Percentiles rank a stretch among this genome's conserved stretches.
These are phyloP conservation scores for Apiotrichum siamense DNA, from an alignment of 1,284 basidiomycete genomes.

Conservation along the genomic window DNA sequence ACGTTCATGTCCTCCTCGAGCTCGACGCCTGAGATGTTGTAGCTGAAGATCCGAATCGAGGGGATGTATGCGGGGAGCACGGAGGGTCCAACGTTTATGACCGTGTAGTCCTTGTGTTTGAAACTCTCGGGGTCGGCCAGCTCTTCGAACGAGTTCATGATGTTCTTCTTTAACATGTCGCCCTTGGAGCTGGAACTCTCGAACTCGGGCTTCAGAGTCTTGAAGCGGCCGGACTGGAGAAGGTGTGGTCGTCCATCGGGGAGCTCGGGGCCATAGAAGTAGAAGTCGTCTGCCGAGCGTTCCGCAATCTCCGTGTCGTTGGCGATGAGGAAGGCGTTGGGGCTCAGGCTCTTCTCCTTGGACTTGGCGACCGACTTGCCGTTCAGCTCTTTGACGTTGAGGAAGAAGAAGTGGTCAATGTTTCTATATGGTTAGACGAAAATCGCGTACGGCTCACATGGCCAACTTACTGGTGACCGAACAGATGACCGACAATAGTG, in stretches of 20 bases:
- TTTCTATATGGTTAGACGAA: slow-evolving; percentile 43
- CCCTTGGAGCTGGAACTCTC: slow-evolving; percentile 13
- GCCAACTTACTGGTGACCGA: slow-evolving; percentile 57
- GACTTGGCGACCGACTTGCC: not conserved
- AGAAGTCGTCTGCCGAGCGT: slow-evolving; percentile 9
- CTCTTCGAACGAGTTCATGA: slow-evolving; percentile 41
- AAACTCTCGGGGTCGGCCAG: slow-evolving; percentile 52
- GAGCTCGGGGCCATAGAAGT: slow-evolving; percentile 21
- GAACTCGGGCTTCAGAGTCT: slow-evolving; percentile 19
- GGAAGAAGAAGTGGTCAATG: slow-evolving; percentile 50
- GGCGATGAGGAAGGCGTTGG: not conserved
- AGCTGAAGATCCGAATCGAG: slow-evolving; percentile 69
- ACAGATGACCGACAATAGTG: slow-evolving; percentile 83
- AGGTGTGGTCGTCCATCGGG: slow-evolving; percentile 23
- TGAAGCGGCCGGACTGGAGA: slow-evolving; percentile 23
- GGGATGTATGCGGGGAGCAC: slow-evolving; percentile 87
- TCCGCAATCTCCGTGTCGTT: not conserved
- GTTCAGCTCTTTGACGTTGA: slow-evolving; percentile 45
- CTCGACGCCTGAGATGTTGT: slow-evolving; percentile 59
- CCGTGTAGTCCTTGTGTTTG: slow-evolving; percentile 62
- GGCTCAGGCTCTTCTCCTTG: not conserved
- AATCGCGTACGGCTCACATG: too few relatives aligned
- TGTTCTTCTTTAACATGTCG: slow-evolving; percentile 38
- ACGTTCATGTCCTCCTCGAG: slow-evolving; percentile 20
- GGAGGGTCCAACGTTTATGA: slow-evolving; percentile 70